These are phyloP conservation scores for Calendula officinalis DNA, from an alignment of 129 eudicot genomes.

Conservation along the genomic window DNA sequence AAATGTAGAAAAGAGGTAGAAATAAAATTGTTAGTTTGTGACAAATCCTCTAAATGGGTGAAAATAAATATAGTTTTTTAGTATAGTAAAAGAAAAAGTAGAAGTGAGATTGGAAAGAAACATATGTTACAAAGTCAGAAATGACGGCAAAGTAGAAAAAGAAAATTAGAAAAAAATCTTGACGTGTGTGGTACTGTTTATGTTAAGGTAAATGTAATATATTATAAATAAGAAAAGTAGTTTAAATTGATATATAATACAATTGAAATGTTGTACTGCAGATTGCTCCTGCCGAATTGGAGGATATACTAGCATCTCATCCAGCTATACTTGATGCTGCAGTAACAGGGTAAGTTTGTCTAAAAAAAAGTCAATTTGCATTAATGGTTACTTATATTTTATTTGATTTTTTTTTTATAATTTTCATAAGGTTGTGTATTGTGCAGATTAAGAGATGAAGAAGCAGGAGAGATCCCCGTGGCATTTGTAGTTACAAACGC, in stretches of 20 bases:
- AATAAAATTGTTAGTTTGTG: too few species aligned
- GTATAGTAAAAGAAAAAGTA: too few species aligned
- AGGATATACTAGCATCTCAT: slow-evolving; percentile 65
- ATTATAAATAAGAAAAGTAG: too few species aligned
- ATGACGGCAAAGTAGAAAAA: too few species aligned
- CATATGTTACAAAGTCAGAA: too few species aligned
- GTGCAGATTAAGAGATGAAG: slow-evolving; percentile 61
- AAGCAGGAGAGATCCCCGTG: slow-evolving; percentile 85
- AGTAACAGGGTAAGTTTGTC: slow-evolving; percentile 60
- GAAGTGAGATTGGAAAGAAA: too few species aligned
- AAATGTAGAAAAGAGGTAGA: too few species aligned
- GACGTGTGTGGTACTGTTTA: slow-evolving; percentile 11
- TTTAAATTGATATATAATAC: neutral
- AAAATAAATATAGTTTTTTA: too few species aligned
- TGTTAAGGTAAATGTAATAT: too few species aligned
- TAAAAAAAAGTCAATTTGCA: neutral
- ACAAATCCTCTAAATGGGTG: too few species aligned
- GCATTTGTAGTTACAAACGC: slow-evolving; percentile 67
- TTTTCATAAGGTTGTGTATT: neutral
- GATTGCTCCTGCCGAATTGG: slow-evolving; percentile 97
- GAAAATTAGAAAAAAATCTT: too few species aligned
- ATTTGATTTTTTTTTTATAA: neutral
- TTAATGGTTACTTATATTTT: slow-evolving; percentile 2
- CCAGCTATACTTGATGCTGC: slow-evolving; percentile 85
- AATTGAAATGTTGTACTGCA: slow-evolving; percentile 21